Base-by-base conservation (phyloP, 2,329 filamentous ascomycete genomes). In the Aspergillus clavatus region DNA sequence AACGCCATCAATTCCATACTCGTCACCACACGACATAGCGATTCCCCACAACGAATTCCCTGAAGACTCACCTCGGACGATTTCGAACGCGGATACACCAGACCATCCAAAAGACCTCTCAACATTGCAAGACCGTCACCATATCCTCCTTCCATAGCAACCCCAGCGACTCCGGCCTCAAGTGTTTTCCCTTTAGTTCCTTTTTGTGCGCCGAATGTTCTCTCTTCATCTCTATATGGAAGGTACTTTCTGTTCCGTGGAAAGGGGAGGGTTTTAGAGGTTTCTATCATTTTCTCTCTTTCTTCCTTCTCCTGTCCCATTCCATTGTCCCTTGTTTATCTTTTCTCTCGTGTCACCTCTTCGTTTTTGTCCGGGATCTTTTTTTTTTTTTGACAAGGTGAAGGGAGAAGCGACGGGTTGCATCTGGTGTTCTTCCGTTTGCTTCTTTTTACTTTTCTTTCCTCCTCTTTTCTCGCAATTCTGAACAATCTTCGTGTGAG, bases 1-100 rank as follows among this genome's bases (percentile, higher is more conserved):
- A 83, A 63, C 53, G 57, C 53, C 54, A 56, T 52, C 55, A 55
- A 56, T 56, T 48, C 58, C 51, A 53, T 50, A 46, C 49, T 52
- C 52, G 46, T 53, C 54, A 54, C 45, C 46, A 51, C 50, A 52
- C 51, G 46, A 59, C 49, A 53, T 46, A 52, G 48, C 48, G 52
- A 54, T 42, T 44, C 43, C 16, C 51, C 54, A 51, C 52, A 50
- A 59, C 57, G 60, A 62, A 55, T n/a, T n/a, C 59, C 52, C 54
- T 51, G 56, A 49, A 53, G 48, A 52, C 52, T 50, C 52, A 45
- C 52, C 47, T 51, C 56, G 53, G 51, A 55, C 53, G 54, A 51
- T 51, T n/a, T n/a, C 54, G 53, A 48, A 52, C 50, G 47, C 53
- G 50, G 44, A 47, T 45, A 47, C 44, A 48, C 46, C 43, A 46